Evolutionary conservation across 192 early-diverging fungal genomes (phyloP).

Genomic region (Podila epicladia): DNA sequence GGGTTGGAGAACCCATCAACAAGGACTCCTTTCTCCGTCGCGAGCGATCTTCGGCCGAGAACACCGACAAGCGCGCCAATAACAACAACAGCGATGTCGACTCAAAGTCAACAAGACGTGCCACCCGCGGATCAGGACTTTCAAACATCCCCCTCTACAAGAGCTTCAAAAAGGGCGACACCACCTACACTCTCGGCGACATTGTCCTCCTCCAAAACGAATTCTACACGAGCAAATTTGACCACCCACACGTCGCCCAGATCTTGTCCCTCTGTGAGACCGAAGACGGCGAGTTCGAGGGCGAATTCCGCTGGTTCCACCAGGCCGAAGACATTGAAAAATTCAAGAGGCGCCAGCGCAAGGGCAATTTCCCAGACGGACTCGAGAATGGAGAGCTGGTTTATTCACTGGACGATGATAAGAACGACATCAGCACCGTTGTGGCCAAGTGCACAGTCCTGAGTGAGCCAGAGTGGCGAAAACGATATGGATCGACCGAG

Average conservation of each 20-base stretch:
- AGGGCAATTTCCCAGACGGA: conserved; percentile 34
- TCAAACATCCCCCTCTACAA: conserved; percentile 63
- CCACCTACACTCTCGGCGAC: conserved; percentile 47
- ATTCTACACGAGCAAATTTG: conserved; percentile 24
- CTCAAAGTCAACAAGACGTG: conserved; percentile 47
- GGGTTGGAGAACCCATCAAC: conserved; percentile 43
- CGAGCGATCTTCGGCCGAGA: not conserved
- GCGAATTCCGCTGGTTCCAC: conserved; percentile 66
- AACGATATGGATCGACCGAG: conserved; percentile 22
- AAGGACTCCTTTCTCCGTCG: conserved; percentile 23
- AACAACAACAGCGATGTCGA: not conserved
- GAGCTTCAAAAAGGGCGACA: conserved; percentile 55
- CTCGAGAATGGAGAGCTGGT: conserved; percentile 48
- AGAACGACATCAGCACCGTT: conserved; percentile 35
- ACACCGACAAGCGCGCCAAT: not conserved
- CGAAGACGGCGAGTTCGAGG: conserved; percentile 56
- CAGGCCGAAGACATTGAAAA: conserved; percentile 51
- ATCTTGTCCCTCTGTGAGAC: conserved; percentile 66
- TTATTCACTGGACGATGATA: conserved; percentile 38
- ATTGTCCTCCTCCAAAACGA: conserved; percentile 46
- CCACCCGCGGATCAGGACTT: conserved; percentile 64
- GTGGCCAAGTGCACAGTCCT: conserved; percentile 54
- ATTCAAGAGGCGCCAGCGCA: conserved; percentile 20
- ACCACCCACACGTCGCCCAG: conserved; percentile 58
- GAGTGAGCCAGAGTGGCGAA: conserved; percentile 58